Base-by-base conservation (phyloP, 2,329 filamentous ascomycete genomes). In the Tolypocladium tropicale region DNA sequence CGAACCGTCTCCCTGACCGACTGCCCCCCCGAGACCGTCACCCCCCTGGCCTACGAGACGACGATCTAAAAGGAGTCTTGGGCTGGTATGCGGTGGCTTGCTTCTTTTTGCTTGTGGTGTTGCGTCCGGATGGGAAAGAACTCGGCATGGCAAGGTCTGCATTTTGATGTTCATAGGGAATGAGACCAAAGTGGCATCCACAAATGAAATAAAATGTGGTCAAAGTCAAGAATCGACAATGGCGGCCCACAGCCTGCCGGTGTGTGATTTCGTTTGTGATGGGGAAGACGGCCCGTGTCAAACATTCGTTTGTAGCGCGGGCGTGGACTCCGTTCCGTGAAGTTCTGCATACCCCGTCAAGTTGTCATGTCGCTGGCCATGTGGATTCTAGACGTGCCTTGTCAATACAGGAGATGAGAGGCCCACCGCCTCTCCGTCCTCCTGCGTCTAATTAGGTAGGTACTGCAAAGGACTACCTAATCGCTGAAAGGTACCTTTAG, bases 21-120 rank as follows among this genome's bases (percentile, higher is more conserved):
- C 74, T 89, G 90, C 81, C 82, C 85, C 74, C 90, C 92, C 63
- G 90, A 96, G 86, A 96, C 89, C 68, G 85, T 97, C 70, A 85
- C 86, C 62, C 91, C 93, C 68, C 83, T 97, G 68, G 79, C 94
- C 71, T 99, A 97, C 86, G 94, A 97, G 84, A 99, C 94, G 70
- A 93, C 90, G 73, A 97, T 99, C 78, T 99, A 94, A 85, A 72
- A 67, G 63, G 53, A 60, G 62, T 64, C 60, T 57, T 55, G 63
- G 60, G 59, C 7, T n/a, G 52, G 55, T 56, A 53, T 53, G 56
- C 65, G 67, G 67, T 63, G 65, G 56, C 65, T 70, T 68, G 64
- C 64, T 70, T 71, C 62, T 69, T 70, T 69, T 72, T 72, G 68
- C 66, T 72, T 72, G 70, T 66, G 71, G 70, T 73, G 68, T 71